phyloP scores from a whole-genome alignment of 371 early-diverging fungal genomes.

The Mucor saturninus region DNA sequence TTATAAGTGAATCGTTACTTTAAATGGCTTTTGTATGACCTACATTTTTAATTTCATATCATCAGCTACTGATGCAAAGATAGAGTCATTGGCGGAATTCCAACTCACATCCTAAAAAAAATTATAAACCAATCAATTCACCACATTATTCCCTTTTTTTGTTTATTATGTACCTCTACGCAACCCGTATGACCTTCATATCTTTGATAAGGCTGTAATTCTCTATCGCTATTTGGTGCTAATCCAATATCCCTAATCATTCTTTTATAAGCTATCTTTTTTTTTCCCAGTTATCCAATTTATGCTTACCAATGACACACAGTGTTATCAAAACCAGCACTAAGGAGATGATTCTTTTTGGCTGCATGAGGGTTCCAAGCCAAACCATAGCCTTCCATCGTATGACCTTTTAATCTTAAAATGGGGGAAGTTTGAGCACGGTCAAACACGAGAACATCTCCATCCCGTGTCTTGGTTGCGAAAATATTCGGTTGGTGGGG shows the following conservation, averaged over 20 bases:
- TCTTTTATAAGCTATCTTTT: no score
- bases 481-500: conserved; percentile 92
- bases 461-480: conserved; percentile 90
- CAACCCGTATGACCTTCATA: conserved; percentile 87
- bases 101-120: conserved; percentile 88
- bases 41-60: conserved; percentile 91
- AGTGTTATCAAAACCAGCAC: conserved; percentile 88
- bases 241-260: conserved; percentile 40
- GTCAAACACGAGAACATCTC: conserved; percentile 96
- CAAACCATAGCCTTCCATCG: conserved; percentile 91
- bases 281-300: no score
- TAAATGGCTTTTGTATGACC: conserved; percentile 16
- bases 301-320: conserved; percentile 75
- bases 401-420: conserved; percentile 87
- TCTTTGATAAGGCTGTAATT: conserved; percentile 75
- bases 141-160: neutral
- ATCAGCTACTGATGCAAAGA: conserved; percentile 97
- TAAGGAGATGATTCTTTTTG: conserved; percentile 71
- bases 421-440: conserved; percentile 87
- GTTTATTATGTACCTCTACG: conserved; percentile 73
- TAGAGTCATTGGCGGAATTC: conserved; percentile 75
- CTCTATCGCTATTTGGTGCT: conserved; percentile 50
- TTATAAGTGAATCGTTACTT: no score
- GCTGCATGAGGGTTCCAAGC: conserved; percentile 70
- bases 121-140: conserved; percentile 7